Conservation (phyloP, 1,139 yeast species). For the Candida sp. region DNA sequence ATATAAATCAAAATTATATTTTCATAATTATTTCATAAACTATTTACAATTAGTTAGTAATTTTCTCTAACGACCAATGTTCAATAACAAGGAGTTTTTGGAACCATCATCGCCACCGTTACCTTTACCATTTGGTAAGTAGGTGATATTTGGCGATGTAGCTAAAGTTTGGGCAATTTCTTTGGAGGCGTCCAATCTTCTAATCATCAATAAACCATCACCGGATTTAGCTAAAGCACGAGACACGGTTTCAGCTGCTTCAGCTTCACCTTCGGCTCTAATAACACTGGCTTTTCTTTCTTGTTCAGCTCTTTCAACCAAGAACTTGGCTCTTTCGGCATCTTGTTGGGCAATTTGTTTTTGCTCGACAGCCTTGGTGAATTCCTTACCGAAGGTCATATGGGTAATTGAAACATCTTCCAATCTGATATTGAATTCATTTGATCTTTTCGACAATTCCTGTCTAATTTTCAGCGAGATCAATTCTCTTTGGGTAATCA, state of each 20-base stretch:
- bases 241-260: conserved; percentile 93
- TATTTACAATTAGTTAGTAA: conserved; percentile 5
- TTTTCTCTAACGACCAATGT: conserved; percentile 29
- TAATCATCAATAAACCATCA: conserved; percentile 89
- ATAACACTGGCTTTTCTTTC: conserved; percentile 94
- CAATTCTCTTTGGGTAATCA: conserved; percentile 95
- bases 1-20: background rate
- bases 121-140: conserved; percentile 64
- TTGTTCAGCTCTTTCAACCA: conserved; percentile 97
- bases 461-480: conserved; percentile 88
- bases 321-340: conserved; percentile 93
- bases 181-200: conserved; percentile 96
- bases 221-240: conserved; percentile 94
- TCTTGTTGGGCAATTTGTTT: conserved; percentile 99
- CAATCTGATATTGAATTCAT: conserved; percentile 83
- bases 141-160: conserved; percentile 82
- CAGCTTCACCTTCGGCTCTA: conserved; percentile 99
- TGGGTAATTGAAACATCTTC: conserved; percentile 99
- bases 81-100: conserved; percentile 38
- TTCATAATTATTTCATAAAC: conserved; percentile 4
- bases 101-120: conserved; percentile 25
- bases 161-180: conserved; percentile 92
- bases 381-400: conserved; percentile 95
- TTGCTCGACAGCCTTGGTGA: conserved; percentile 98
- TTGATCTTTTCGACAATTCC: conserved; percentile 81